These are phyloP conservation scores for Psilocybe azurescens DNA, from an alignment of 768 basidiomycete species.

Conservation along the genomic window DNA sequence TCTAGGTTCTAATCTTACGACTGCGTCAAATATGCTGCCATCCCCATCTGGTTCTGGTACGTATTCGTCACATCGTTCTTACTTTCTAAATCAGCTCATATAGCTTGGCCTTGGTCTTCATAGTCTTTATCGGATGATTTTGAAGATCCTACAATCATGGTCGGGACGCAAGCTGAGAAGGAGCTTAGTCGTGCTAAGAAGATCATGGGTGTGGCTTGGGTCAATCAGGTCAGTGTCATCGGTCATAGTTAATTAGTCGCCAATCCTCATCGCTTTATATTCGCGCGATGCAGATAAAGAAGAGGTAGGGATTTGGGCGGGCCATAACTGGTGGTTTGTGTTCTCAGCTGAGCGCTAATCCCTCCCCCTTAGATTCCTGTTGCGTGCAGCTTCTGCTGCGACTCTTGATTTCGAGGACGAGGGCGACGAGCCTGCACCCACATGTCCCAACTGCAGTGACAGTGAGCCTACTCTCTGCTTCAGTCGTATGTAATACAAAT, in stretches of 20 bases:
- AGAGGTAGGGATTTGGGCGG: slow-evolving; percentile 28
- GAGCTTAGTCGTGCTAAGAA: slow-evolving; percentile 65
- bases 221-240: slow-evolving; percentile 34
- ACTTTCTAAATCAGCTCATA: no score
- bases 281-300: slow-evolving; percentile 35
- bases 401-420: slow-evolving; percentile 53
- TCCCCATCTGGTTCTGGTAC: slow-evolving; percentile 70
- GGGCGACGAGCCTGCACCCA: slow-evolving; percentile 44
- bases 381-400: slow-evolving; percentile 50
- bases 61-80: slow-evolving; percentile 18
- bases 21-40: slow-evolving; percentile 78
- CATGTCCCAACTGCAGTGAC: slow-evolving; percentile 74
- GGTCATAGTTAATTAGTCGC: not conserved
- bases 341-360: no score
- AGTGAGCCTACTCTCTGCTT: slow-evolving; percentile 36
- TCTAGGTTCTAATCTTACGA: slow-evolving; percentile 73
- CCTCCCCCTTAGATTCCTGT: slow-evolving; percentile 36
- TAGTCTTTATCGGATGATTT: slow-evolving; percentile 43
- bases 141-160: slow-evolving; percentile 55
- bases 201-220: slow-evolving; percentile 47
- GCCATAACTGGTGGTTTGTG: no score
- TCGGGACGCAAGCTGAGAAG: slow-evolving; percentile 53
- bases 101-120: no score
- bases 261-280: not conserved
- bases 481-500: not conserved